Evolutionary conservation across 2,329 filamentous ascomycete species (phyloP), one percentile per base, ranked within the genome.

Genomic region (Sporothrix mexicana): DNA sequence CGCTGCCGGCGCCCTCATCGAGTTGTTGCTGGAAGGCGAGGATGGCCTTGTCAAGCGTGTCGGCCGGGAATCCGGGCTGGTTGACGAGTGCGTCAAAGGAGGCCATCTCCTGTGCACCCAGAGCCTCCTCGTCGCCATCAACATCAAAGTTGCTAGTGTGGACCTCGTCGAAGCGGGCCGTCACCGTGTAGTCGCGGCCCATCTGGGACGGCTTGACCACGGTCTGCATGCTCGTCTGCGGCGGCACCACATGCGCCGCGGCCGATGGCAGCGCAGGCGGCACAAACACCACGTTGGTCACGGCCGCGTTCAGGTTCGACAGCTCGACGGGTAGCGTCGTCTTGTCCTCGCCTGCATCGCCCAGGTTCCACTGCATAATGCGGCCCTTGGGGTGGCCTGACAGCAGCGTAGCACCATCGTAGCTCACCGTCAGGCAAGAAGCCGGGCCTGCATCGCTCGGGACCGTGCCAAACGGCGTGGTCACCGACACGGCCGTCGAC

Each of bases 321-420:
- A 95, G 78, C 70, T 91, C 89, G 2, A 90, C 88, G 1, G 88
- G 87, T 74, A 92, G 91, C 20, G 68, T 55, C 51, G 41, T 70
- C 47, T 68, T 68, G 43, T 45, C 70, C 53, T 55, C 43, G 25
- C 45, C 69, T 3, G 66, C 69, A 76, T 91, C 90, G 51, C 90
- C 89, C 36, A 95, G 86, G 79, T 93, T 93, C 95, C 95, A 98
- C 71, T 88, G 86, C 45, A 93, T 84, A 55, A 98, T 87, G 78
- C 92, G 93, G 69, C 95, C 95, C 77, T 88, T 92, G 20, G 88
- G 84, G 78, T 98, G 95, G 6, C 95, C 95, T 2, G 94, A 94
- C 36, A 97, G 81, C 25, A 98, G 83, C 8, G 86, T 88, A 59
- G 91, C 94, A 36, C 93, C 93, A 80, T 98, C 95, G 81, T 96